These are phyloP conservation scores for Herpetospermum pedunculosum DNA, from an alignment of 306 rosid genomes.

Conservation along the genomic window DNA sequence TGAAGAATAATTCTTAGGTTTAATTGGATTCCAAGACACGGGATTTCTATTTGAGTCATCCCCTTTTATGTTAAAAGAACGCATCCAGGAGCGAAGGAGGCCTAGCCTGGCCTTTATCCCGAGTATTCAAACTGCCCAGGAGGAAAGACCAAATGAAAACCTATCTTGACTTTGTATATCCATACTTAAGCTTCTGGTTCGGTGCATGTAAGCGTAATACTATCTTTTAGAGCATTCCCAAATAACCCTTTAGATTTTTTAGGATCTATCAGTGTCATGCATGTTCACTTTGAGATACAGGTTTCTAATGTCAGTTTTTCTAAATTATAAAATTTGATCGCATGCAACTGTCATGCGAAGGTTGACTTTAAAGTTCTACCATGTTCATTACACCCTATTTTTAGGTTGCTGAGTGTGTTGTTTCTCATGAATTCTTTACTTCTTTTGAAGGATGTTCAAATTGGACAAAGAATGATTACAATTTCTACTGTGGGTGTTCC, in stretches of 20 bases:
- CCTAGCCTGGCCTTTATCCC: not conserved
- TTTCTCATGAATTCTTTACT: slow-evolving; percentile 4
- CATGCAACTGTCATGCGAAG: not conserved
- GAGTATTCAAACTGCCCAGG: not conserved
- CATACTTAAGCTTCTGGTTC: not conserved
- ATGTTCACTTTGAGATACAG: not conserved
- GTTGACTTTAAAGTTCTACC: not conserved
- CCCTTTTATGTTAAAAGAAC: not conserved
- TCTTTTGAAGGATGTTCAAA: slow-evolving; percentile 57
- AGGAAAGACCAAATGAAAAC: not conserved
- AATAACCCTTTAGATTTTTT: not conserved
- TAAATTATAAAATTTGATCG: not conserved
- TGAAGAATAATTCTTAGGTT: not conserved
- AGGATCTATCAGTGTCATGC: not conserved
- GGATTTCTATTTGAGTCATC: not conserved
- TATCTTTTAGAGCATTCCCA: not conserved
- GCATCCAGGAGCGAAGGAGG: not conserved
- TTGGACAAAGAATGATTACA: slow-evolving; percentile 98
- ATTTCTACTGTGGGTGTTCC: slow-evolving; percentile 98
- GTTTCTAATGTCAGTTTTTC: not conserved
- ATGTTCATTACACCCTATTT: not conserved
- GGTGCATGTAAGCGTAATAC: not conserved
- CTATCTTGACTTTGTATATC: not conserved
- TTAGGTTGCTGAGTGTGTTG: not conserved
- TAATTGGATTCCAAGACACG: not conserved